phyloP scores from a whole-genome alignment of 805 yeast species.

The Candida ovalis region DNA sequence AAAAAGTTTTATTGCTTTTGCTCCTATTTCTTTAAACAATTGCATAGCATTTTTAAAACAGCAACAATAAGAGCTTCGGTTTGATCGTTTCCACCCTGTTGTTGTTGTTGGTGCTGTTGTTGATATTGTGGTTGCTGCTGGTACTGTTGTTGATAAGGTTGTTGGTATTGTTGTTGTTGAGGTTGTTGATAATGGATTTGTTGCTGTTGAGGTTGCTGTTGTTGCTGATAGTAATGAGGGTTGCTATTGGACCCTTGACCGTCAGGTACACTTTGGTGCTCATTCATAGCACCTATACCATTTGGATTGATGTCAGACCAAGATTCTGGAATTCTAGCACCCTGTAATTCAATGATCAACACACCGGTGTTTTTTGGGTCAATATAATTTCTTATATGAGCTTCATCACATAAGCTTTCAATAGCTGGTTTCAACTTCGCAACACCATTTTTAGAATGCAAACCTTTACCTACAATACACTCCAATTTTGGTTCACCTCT shows the following conservation, averaged over 20 bases:
- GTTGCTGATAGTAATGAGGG: conserved; percentile 3
- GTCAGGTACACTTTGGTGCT: conserved; percentile 23
- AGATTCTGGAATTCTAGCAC: conserved; percentile 40
- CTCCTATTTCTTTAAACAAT: conserved; percentile 5
- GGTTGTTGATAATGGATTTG: conserved; percentile 27
- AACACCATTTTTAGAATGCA: conserved; percentile 75
- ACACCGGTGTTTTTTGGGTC: conserved; percentile 81
- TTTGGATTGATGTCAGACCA: conserved; percentile 30
- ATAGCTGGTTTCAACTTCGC: conserved; percentile 90
- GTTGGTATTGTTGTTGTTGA: conserved; percentile 29
- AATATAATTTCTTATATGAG: conserved; percentile 54
- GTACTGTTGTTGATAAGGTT: conserved; percentile 26
- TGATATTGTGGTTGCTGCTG: conserved; percentile 30
- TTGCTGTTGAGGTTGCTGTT: conserved; percentile 11
- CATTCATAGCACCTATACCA: conserved; percentile 33
- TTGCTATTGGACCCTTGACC: conserved; percentile 7
- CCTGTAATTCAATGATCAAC: conserved; percentile 59
- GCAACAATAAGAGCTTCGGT: conserved; percentile 4
- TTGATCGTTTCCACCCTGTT: conserved; percentile 8
- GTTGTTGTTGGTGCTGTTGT: conserved; percentile 11
- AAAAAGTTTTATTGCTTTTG: background rate
- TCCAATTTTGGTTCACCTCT: conserved; percentile 58
- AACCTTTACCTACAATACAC: conserved; percentile 92
- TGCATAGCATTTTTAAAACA: conserved; percentile 6
- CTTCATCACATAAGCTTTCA: conserved; percentile 68